Conservation (phyloP, 1,139 yeast genomes). For the Candida tropicalis region DNA sequence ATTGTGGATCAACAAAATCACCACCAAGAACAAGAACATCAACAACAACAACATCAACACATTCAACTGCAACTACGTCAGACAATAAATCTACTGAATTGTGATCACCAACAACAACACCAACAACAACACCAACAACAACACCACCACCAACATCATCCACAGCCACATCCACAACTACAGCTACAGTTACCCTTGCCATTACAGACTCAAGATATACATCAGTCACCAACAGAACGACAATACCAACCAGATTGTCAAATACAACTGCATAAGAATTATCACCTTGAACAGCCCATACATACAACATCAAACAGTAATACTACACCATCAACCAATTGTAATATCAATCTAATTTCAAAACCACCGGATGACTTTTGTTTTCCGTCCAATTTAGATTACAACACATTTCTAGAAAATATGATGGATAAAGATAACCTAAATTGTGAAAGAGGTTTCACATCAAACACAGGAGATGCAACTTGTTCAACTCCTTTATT, state of each 20-base stretch:
- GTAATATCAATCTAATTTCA: background rate
- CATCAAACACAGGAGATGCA: background rate
- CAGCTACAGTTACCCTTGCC: too few relatives aligned
- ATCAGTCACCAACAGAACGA: too few relatives aligned
- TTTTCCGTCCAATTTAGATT: conserved; percentile 4
- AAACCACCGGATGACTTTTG: conserved; percentile 5
- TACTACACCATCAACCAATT: background rate
- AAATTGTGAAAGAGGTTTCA: background rate
- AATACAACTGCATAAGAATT: background rate
- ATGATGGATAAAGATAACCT: conserved; percentile 3
- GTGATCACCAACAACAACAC: background rate
- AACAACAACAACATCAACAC: background rate
- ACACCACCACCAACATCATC: background rate
- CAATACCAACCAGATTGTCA: background rate
- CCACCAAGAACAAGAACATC: conserved; percentile 3
- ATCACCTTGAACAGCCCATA: background rate
- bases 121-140: background rate
- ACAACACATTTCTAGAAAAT: conserved; percentile 7
- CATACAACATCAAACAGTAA: background rate
- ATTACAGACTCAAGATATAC: too few relatives aligned
- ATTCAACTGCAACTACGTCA: background rate
- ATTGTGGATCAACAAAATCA: conserved; percentile 12
- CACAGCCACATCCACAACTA: too few relatives aligned
- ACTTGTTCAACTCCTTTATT: conserved; percentile 2
- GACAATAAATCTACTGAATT: too few relatives aligned